phyloP scores from a whole-genome alignment of 225 moss, liverwort and hornwort genomes.

The Takakia lepidozioides region DNA sequence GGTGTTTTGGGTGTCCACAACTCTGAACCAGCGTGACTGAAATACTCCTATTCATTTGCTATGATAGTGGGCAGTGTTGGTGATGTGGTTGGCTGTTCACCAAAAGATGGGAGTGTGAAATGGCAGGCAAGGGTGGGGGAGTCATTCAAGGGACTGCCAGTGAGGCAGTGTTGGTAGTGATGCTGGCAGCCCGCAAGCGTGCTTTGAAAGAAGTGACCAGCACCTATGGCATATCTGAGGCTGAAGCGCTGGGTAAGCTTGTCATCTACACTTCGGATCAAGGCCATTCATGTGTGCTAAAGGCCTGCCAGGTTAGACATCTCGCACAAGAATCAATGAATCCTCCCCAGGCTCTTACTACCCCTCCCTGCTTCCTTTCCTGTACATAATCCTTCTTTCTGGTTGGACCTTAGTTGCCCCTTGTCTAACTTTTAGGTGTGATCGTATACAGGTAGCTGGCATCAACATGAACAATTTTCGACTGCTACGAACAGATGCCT shows the following conservation, averaged over 20 bases:
- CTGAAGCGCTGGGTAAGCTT: constrained; percentile 45
- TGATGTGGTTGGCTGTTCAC: too few species aligned
- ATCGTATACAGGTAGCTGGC: constrained; percentile 46
- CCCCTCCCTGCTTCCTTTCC: too few species aligned
- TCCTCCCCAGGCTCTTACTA: too few species aligned
- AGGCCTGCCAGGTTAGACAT: constrained; percentile 46
- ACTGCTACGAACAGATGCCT: constrained; percentile 41
- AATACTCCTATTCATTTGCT: too few species aligned
- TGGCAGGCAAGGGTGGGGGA: constrained; percentile 71
- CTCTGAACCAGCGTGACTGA: too few species aligned
- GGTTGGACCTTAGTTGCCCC: too few species aligned
- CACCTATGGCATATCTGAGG: constrained; percentile 31
- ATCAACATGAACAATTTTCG: constrained; percentile 46
- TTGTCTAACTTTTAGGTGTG: too few species aligned
- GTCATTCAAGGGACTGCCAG: constrained; percentile 86
- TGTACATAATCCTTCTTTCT: too few species aligned
- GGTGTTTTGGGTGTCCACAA: too few species aligned
- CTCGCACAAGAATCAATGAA: too few species aligned
- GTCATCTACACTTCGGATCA: constrained; percentile 70
- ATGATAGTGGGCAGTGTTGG: too few species aligned
- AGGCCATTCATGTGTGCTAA: constrained; percentile 67
- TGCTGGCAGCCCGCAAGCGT: constrained; percentile 63
- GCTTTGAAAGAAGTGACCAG: constrained; percentile 28
- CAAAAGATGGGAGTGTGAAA: too few species aligned
- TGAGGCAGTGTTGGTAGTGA: constrained; percentile 61